Evolutionary conservation across 305 asterid species (phyloP).

Genomic region (Fraxinus paxiana): DNA sequence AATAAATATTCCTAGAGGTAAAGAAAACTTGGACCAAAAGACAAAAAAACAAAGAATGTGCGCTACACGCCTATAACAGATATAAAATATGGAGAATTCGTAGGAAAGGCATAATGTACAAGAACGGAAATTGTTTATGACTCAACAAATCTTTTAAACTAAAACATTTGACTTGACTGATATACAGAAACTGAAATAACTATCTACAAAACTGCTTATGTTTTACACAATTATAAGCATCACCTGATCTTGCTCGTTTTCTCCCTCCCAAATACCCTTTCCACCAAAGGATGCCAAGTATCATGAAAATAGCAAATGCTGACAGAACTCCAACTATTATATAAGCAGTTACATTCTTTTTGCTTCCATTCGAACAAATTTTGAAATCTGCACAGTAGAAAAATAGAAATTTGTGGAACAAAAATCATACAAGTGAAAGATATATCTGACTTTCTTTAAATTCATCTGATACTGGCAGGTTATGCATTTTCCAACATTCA

Average conservation of each 20-base stretch:
- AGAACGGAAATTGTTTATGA: background rate
- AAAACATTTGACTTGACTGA: background rate
- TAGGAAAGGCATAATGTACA: background rate
- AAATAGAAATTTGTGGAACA: slow-evolving; percentile 1
- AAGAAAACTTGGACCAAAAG: slow-evolving; percentile 19
- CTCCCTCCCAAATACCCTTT: slow-evolving; percentile 43
- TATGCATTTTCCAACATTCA: background rate
- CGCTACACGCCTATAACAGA: background rate
- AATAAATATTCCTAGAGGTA: slow-evolving; percentile 29
- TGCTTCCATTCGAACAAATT: slow-evolving; percentile 57
- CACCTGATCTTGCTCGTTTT: slow-evolving; percentile 45
- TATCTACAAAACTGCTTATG: background rate
- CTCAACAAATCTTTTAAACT: background rate
- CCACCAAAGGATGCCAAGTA: slow-evolving; percentile 63
- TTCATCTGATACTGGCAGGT: background rate
- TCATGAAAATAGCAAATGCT: slow-evolving; percentile 29
- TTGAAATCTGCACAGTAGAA: slow-evolving; percentile 48
- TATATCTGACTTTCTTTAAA: background rate
- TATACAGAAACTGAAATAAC: background rate
- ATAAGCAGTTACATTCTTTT: slow-evolving; percentile 46
- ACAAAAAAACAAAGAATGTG: background rate
- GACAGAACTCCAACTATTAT: slow-evolving; percentile 46
- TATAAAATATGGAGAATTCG: background rate
- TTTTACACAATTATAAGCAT: background rate
- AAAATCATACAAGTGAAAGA: background rate